Evolutionary conservation across 2,329 filamentous ascomycete species (phyloP), one percentile per base, ranked within the genome.

Genomic region (Xylariaceae sp.): DNA sequence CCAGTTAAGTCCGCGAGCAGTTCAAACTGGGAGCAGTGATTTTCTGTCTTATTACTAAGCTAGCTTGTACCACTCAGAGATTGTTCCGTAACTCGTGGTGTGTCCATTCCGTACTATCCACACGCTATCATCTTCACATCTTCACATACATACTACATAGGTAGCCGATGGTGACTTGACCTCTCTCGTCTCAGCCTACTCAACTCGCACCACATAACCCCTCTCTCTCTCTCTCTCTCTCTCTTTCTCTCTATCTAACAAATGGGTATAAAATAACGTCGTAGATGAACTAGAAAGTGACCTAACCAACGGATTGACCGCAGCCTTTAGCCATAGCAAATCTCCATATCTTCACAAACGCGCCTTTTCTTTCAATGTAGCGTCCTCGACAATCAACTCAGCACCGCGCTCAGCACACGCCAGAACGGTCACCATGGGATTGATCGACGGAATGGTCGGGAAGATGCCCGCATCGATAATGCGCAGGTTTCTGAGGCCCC

Each of bases 381-480:
- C 88, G 65, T 90, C 85, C 71, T 87, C 80, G 35, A 88, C 88
- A 71, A 96, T 88, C 73, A 96, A 74, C 80, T 96, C 92, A 0
- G 92, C 92, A 4, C 86, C 88, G 59, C 89, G 82, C 83, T 96
- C 92, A 6, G 89, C 92, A 68, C 95, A 84, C 56, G 85, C 88
- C 71, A 96, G 75, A 4, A 96, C 91, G 1, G 91, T 96, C 71
- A 96, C 78, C 92, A 96, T 94, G 60, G 90, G 91, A 78, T 96
- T 96, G 73, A 94, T 88, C 56, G 83, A 88, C 51, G 89, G 82
- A 85, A 96, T 95, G 62, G 88, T 88, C 0, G 91, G 92, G 79
- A 96, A 96, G 54, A 96, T 84, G 68, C 91, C 90, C 0, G 91
- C 91, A 73, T 96, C 91, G 1, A 90, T 90, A 66, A 96, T 90